phyloP scores from a whole-genome alignment of 805 yeast species.

The Candida pseudoglaebosa region DNA sequence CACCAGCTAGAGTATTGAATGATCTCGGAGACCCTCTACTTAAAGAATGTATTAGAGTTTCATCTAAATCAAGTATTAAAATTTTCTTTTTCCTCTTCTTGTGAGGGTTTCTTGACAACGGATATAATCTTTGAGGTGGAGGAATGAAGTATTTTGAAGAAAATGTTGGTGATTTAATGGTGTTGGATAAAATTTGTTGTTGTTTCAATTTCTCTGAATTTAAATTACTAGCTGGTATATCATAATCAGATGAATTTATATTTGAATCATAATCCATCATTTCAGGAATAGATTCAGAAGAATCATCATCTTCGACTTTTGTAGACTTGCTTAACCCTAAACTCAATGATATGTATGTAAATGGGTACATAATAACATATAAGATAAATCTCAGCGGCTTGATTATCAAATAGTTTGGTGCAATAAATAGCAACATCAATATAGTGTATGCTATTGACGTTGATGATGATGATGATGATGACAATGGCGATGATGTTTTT shows the following conservation, averaged over 20 bases:
- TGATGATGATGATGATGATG: background rate
- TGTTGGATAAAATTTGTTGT: slow-evolving; percentile 37
- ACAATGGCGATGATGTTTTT: background rate
- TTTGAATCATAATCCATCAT: background rate
- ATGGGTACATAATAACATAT: slow-evolving; percentile 54
- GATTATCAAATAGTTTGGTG: slow-evolving; percentile 40
- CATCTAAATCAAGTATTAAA: slow-evolving; percentile 85
- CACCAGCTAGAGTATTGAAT: slow-evolving; percentile 29
- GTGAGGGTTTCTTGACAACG: slow-evolving; percentile 38
- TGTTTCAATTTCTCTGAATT: slow-evolving; percentile 32
- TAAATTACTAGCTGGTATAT: background rate
- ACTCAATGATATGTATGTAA: slow-evolving; percentile 23
- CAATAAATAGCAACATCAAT: slow-evolving; percentile 6
- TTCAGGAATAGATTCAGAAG: background rate
- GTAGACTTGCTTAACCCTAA: background rate
- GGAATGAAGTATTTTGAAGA: slow-evolving; percentile 42
- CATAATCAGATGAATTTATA: background rate
- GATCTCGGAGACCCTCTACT: slow-evolving; percentile 58
- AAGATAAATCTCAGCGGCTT: slow-evolving; percentile 50
- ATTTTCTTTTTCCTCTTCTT: slow-evolving; percentile 49
- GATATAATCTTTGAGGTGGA: slow-evolving; percentile 43
- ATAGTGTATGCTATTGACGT: background rate
- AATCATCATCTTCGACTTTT: background rate
- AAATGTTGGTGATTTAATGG: slow-evolving; percentile 39
- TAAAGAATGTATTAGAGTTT: slow-evolving; percentile 88